Conservation (phyloP, 768 basidiomycete genomes). For the Leccinum barrowsii region DNA sequence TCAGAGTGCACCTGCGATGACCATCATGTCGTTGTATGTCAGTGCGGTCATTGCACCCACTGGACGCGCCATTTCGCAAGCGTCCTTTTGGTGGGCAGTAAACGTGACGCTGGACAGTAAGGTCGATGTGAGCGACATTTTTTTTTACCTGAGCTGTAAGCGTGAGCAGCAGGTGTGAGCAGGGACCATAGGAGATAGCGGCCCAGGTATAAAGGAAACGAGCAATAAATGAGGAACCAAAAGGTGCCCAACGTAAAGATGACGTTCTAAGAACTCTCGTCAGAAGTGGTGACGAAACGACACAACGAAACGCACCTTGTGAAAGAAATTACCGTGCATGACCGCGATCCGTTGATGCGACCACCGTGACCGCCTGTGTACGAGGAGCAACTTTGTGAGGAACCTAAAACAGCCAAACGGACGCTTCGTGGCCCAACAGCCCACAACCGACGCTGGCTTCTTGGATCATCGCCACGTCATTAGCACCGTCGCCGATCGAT, state of each 20-base stretch:
- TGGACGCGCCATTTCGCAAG: too few species aligned
- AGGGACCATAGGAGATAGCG: too few species aligned
- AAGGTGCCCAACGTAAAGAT: conserved; percentile 94
- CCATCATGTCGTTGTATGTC: too few species aligned
- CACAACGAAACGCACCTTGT: conserved; percentile 64
- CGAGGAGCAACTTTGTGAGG: conserved; percentile 84
- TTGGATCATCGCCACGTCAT: conserved; percentile 99
- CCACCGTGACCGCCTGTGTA: conserved; percentile 82
- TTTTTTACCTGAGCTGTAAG: too few species aligned
- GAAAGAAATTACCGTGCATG: conserved; percentile 98
- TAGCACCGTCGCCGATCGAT: conserved; percentile 95
- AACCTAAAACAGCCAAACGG: conserved; percentile 97
- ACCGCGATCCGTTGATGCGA: conserved; percentile 94
- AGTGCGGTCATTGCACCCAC: too few species aligned
- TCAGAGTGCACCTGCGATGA: too few species aligned
- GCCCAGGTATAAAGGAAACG: conserved; percentile 33
- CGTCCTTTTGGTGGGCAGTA: too few species aligned
- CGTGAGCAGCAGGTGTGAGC: too few species aligned
- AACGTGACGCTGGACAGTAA: too few species aligned
- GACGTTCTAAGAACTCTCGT: conserved; percentile 54
- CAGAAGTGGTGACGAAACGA: background rate
- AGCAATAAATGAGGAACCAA: conserved; percentile 90
- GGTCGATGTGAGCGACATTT: too few species aligned
- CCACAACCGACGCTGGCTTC: conserved; percentile 98
- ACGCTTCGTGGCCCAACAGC: conserved; percentile 89